Conservation (phyloP, 2,329 filamentous ascomycete genomes). For the Dothidotthia symphoricarpi region DNA sequence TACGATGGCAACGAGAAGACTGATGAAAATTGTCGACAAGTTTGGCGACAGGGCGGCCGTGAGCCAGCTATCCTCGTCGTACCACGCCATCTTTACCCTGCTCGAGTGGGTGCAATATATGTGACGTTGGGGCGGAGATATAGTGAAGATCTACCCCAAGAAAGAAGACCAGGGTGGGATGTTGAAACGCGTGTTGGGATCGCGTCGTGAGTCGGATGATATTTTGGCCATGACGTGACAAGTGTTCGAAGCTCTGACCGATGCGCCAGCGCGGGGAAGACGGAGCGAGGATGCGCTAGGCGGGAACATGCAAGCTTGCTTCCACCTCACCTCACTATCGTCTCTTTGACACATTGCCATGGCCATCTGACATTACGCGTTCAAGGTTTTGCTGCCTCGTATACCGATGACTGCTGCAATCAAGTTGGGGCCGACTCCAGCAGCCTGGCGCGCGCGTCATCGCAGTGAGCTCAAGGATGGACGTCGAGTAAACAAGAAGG, state of each 20-base stretch:
- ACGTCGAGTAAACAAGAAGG: conserved; percentile 7
- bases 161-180: no score
- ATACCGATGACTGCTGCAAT: no score
- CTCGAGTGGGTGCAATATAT: not conserved
- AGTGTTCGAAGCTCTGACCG: conserved; percentile 3
- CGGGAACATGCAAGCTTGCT: conserved; percentile 26
- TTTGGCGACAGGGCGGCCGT: conserved; percentile 49
- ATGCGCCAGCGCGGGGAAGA: conserved; percentile 16
- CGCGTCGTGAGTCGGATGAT: conserved; percentile 4
- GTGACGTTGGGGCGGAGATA: conserved; percentile 1
- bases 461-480: not conserved
- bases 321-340: conserved; percentile 25
- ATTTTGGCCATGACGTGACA: conserved; percentile 24
- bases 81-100: conserved; percentile 33
- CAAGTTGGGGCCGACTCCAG: not conserved
- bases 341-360: conserved; percentile 1
- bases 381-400: no score
- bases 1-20: conserved; percentile 67
- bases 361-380: no score
- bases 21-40: conserved; percentile 59
- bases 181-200: not conserved
- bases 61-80: conserved; percentile 45
- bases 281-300: conserved; percentile 14
- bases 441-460: not conserved
- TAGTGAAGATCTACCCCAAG: no score